Evolutionary conservation across 495 filamentous ascomycete genomes (phyloP).

Genomic region (Podospora conica): DNA sequence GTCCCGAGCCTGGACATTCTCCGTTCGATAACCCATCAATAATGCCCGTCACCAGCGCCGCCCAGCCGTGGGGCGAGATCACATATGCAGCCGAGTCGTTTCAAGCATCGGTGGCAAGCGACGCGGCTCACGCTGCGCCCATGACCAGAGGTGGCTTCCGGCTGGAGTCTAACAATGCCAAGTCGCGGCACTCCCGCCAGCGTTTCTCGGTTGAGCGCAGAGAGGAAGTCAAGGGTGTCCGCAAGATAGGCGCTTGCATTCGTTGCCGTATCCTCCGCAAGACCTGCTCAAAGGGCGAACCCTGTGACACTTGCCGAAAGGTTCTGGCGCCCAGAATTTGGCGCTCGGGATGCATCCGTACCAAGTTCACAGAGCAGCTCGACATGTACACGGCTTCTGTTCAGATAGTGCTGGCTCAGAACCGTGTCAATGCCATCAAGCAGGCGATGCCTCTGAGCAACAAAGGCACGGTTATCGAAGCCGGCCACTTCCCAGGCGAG

Average conservation of each 20-base stretch:
- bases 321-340: conserved; percentile 74
- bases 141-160: conserved; percentile 38
- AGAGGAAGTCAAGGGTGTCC: conserved; percentile 73
- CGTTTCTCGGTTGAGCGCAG: conserved; percentile 62
- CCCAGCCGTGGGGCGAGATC: conserved; percentile 40
- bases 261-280: conserved; percentile 84
- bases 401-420: conserved; percentile 61
- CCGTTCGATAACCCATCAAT: conserved; percentile 9
- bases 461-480: conserved; percentile 58
- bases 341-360: conserved; percentile 73
- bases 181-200: conserved; percentile 47
- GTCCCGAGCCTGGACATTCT: background rate
- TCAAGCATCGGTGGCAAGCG: conserved; percentile 13
- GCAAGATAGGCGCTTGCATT: conserved; percentile 77
- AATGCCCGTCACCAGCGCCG: conserved; percentile 13
- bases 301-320: conserved; percentile 72
- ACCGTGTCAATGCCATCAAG: conserved; percentile 55
- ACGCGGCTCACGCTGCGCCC: conserved; percentile 16
- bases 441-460: conserved; percentile 50
- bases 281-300: conserved; percentile 73
- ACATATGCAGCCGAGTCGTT: conserved; percentile 36
- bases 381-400: conserved; percentile 66
- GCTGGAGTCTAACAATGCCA: conserved; percentile 35
- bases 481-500: conserved; percentile 59
- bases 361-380: conserved; percentile 65